phyloP scores from a whole-genome alignment of 768 basidiomycete species.

The Serendipita indica region DNA sequence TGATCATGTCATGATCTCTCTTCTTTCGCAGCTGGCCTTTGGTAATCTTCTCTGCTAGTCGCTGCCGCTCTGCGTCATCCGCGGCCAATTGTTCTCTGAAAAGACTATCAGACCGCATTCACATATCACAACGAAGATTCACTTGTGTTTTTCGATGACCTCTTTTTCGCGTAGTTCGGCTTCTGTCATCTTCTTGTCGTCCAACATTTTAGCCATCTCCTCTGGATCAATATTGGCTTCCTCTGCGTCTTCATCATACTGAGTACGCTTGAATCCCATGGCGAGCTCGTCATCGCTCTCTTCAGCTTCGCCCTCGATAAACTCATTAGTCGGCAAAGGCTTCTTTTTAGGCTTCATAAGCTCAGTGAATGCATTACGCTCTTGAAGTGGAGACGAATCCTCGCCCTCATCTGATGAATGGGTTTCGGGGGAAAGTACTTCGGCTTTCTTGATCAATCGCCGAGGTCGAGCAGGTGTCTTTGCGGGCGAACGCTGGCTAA shows the following conservation, averaged over 20 bases:
- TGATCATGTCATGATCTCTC: neutral
- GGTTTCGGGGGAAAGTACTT: neutral
- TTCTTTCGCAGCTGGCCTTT: conserved; percentile 8
- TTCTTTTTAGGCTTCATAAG: conserved; percentile 3
- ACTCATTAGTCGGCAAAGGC: neutral
- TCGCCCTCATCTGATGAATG: neutral
- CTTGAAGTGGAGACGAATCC: neutral
- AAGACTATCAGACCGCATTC: no score
- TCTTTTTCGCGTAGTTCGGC: neutral
- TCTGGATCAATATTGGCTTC: conserved; percentile 1
- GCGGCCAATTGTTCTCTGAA: neutral
- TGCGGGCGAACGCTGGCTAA: conserved; percentile 3
- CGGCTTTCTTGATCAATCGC: neutral
- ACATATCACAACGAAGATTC: neutral
- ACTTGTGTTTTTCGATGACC: conserved; percentile 5
- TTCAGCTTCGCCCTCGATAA: neutral
- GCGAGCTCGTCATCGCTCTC: conserved; percentile 4
- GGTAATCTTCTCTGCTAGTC: neutral
- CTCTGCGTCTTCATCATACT: neutral
- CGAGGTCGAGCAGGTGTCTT: neutral
- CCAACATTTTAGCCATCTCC: neutral
- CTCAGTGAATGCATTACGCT: neutral
- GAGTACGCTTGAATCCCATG: neutral
- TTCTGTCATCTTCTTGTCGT: neutral
- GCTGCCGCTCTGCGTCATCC: neutral